A percentile compares a stretch with the other conserved stretches of the same genome.
These are phyloP conservation scores for Solanum hybrid DNA, from an alignment of 305 asterid genomes.

Conservation along the genomic window DNA sequence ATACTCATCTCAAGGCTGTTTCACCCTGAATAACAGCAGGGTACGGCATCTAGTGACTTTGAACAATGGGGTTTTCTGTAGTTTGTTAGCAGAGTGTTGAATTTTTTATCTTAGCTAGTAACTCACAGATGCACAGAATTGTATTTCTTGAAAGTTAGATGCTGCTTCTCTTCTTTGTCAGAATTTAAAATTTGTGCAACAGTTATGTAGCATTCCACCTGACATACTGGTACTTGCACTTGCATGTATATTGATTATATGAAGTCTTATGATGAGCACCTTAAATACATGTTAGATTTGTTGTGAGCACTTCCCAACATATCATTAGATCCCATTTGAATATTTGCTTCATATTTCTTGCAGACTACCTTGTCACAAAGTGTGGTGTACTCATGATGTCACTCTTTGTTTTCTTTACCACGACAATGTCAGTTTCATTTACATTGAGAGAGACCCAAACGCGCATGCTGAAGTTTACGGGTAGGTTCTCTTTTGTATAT, in stretches of 20 bases:
- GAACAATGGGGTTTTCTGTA: background rate
- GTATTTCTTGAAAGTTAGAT: background rate
- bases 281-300: background rate
- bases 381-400: constrained; percentile 98
- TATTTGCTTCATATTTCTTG: constrained; percentile 25
- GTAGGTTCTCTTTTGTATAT: constrained; percentile 22
- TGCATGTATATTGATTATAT: background rate
- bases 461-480: constrained; percentile 99
- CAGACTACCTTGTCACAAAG: constrained; percentile 95
- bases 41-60: background rate
- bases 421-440: constrained; percentile 98
- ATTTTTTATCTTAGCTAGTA: background rate
- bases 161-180: background rate
- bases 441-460: constrained; percentile 98
- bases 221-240: background rate
- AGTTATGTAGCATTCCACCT: background rate
- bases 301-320: background rate
- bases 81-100: background rate
- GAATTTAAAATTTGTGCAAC: background rate
- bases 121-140: background rate
- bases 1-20: background rate
- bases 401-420: constrained; percentile 96
- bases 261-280: background rate
- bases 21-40: background rate
- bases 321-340: background rate